Evolutionary conservation across 305 asterid genomes (phyloP), one percentile per base, ranked within the genome.

Genomic region (Solanum hybrid): DNA sequence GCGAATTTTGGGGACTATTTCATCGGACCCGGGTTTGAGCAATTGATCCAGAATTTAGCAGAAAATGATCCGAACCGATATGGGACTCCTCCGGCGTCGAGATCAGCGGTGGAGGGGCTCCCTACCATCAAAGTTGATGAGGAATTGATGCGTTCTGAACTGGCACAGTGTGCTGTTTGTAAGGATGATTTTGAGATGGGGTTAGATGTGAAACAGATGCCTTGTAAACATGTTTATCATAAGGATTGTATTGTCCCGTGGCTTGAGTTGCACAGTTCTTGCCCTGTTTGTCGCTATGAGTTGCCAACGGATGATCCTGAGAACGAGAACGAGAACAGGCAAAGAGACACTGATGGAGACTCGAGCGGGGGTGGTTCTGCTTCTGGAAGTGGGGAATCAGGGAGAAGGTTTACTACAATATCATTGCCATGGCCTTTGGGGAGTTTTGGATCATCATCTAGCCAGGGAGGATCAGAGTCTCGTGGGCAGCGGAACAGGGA

Each of bases 141-240:
- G 91, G 94, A 89, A 11, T 75, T 94, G 92, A 88, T 94, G 72
- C 89, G 88, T 80, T 90, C 93, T 34, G 96, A 94, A 15, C 37
- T 92, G 91, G 93, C 94, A 22, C 95, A 94, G 90, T 94, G 96
- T 39, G 96, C 96, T 6, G 95, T 94, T 41, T 94, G 96, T 88
- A 94, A 91, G 93, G 96, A 94, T 89, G 95, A 93, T 81, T 94
- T 94, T 88, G 95, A 93, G 91, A 4, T 90, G 89, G 94, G 93
- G 14, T 90, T 86, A 85, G 88, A 45, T 84, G 95, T 93, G 82
- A 94, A 93, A 90, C 94, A 94, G 93, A 92, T 94, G 94, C 96
- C 96, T 9, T 94, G 96, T 89, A 93, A 93, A 79, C 96, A 94
- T 90, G 94, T 90, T 41, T 94, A 94, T 91, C 96, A 94, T 38